Conservation (phyloP, 179 eudicot species). For the Carnegiea gigantea region DNA sequence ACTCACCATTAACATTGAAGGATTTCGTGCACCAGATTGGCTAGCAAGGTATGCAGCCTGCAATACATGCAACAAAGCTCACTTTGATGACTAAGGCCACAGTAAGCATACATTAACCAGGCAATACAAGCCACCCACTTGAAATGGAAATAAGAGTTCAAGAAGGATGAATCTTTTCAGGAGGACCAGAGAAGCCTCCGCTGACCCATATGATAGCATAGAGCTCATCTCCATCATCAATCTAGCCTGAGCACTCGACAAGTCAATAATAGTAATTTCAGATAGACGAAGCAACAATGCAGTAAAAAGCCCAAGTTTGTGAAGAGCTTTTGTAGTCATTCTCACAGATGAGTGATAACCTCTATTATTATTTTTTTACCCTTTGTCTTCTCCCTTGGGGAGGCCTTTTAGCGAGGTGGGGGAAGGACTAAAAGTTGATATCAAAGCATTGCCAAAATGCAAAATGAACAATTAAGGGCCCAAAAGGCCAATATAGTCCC, state of each 20-base stretch:
- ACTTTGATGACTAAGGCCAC: background rate
- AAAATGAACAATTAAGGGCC: background rate
- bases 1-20: constrained; percentile 80
- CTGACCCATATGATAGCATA: constrained; percentile 93
- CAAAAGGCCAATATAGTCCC: background rate
- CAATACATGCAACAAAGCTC: constrained; percentile 15
- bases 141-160: constrained; percentile 73
- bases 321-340: background rate
- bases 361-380: too few relatives aligned
- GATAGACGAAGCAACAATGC: background rate
- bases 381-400: too few relatives aligned
- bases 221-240: constrained; percentile 77
- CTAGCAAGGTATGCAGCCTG: constrained; percentile 80
- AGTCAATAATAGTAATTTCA: constrained; percentile 2
- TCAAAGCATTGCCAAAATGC: background rate
- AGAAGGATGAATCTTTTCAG: constrained; percentile 67
- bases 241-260: constrained; percentile 47
- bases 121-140: constrained; percentile 46
- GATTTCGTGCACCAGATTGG: constrained; percentile 35
- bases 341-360: background rate
- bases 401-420: too few relatives aligned
- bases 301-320: background rate
- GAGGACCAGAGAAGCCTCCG: constrained; percentile 64
- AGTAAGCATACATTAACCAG: constrained; percentile 17
- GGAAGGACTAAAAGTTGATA: background rate